Evolutionary conservation across 2,329 filamentous ascomycete species (phyloP).

Genomic region (Penicillium glabrum): DNA sequence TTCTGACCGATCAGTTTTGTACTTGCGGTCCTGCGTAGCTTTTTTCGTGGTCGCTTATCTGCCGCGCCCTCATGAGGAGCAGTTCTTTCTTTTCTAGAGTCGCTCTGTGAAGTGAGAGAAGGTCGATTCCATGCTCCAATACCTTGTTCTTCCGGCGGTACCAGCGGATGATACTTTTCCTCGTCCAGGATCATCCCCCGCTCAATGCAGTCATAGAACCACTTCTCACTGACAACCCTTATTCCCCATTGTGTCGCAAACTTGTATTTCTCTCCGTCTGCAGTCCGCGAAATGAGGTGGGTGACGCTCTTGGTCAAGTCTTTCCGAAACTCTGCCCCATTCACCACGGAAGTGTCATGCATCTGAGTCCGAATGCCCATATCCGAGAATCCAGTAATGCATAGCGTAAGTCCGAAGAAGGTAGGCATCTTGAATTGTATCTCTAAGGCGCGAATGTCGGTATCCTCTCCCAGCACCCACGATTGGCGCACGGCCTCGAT

Average conservation of each 20-base stretch:
- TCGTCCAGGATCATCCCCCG: slow-evolving; percentile 92
- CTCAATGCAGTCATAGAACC: slow-evolving; percentile 79
- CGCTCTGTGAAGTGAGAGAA: slow-evolving; percentile 22
- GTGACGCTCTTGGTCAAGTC: slow-evolving; percentile 85
- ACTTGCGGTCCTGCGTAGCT: slow-evolving; percentile 84
- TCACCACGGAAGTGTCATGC: slow-evolving; percentile 62
- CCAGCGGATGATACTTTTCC: slow-evolving; percentile 72
- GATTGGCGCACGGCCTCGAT: slow-evolving; percentile 73
- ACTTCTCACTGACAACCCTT: slow-evolving; percentile 75
- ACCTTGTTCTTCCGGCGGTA: slow-evolving; percentile 71
- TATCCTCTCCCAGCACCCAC: slow-evolving; percentile 78
- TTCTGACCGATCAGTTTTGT: slow-evolving; percentile 77
- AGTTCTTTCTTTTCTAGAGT: slow-evolving; percentile 20
- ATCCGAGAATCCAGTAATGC: slow-evolving; percentile 69
- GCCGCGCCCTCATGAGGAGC: slow-evolving; percentile 46
- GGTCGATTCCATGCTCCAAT: slow-evolving; percentile 70
- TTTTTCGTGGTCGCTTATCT: slow-evolving; percentile 65
- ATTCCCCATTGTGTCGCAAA: slow-evolving; percentile 83
- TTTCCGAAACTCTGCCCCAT: slow-evolving; percentile 82
- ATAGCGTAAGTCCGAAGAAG: slow-evolving; percentile 59
- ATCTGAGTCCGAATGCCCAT: slow-evolving; percentile 67
- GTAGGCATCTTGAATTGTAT: slow-evolving; percentile 48
- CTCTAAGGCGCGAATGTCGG: slow-evolving; percentile 72
- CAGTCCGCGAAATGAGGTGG: slow-evolving; percentile 77
- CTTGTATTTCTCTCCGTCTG: slow-evolving; percentile 85